A percentile compares a stretch with the other conserved stretches of the same genome.
Conservation (phyloP, 257 asterid species). For the Phtheirospermum japonicum region DNA sequence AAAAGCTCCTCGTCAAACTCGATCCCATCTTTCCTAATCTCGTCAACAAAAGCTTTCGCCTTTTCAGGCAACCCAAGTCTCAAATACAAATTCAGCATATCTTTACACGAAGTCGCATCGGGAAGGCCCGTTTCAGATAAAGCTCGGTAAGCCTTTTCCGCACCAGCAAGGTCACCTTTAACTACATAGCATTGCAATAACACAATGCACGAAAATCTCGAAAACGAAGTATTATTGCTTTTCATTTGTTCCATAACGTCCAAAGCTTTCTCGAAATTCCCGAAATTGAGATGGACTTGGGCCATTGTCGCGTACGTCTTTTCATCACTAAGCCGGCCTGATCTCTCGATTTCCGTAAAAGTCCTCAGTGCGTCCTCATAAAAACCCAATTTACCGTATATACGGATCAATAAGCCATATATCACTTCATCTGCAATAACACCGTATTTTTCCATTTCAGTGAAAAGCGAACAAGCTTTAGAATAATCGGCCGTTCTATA, state of each 20-base stretch:
- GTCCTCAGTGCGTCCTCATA: conserved; percentile 85
- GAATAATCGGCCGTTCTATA: conserved; percentile 70
- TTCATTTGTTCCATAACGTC: conserved; percentile 67
- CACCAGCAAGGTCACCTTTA: conserved; percentile 70
- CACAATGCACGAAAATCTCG: conserved; percentile 65
- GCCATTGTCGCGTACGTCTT: conserved; percentile 90
- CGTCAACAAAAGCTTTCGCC: conserved; percentile 58
- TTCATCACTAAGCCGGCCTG: conserved; percentile 59
- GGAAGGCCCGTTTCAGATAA: conserved; percentile 61
- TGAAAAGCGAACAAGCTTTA: conserved; percentile 79
- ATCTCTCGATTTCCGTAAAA: conserved; percentile 56
- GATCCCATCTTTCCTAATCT: conserved; percentile 53
- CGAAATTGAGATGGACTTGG: conserved; percentile 74
- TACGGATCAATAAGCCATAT: conserved; percentile 81
- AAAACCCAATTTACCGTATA: conserved; percentile 93
- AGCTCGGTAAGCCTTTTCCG: conserved; percentile 63
- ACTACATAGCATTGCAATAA: conserved; percentile 59
- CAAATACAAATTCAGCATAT: conserved; percentile 64
- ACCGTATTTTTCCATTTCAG: conserved; percentile 75
- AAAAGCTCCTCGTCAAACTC: conserved; percentile 76
- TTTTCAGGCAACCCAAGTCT: conserved; percentile 59
- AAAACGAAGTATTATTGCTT: conserved; percentile 48
- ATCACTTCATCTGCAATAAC: conserved; percentile 83
- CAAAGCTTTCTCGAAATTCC: conserved; percentile 68
- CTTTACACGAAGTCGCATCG: conserved; percentile 54